These are phyloP conservation scores for Aquanectria penicillioides DNA, from an alignment of 2,329 filamentous ascomycete species.

Conservation along the genomic window DNA sequence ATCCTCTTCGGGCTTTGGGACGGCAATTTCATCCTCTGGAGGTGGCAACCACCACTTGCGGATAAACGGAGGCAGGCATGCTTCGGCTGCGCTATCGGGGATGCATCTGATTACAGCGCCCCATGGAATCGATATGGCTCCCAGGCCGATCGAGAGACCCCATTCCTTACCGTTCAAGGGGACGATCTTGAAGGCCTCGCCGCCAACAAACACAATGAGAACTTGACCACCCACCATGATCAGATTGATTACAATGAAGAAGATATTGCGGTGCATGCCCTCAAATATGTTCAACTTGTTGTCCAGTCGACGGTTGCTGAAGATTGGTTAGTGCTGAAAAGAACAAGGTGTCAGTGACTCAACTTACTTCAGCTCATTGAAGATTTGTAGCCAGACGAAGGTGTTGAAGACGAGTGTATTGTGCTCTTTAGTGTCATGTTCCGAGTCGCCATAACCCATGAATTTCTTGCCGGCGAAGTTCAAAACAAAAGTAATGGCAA, in stretches of 20 bases:
- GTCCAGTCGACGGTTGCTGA: conserved; percentile 72
- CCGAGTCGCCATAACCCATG: conserved; percentile 53
- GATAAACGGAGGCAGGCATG: conserved; percentile 43
- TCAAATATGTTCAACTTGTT: conserved; percentile 92
- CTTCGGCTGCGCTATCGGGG: conserved; percentile 67
- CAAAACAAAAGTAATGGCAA: conserved; percentile 65
- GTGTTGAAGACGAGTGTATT: conserved; percentile 75
- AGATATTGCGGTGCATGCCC: conserved; percentile 79
- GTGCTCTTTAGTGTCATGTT: conserved; percentile 48
- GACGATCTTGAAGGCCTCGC: conserved; percentile 75
- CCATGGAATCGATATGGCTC: conserved; percentile 79
- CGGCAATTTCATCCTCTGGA: conserved; percentile 21
- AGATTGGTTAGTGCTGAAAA: conserved; percentile 66
- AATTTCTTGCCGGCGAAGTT: conserved; percentile 70
- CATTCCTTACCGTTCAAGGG: conserved; percentile 76
- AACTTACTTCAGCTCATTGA: conserved; percentile 70
- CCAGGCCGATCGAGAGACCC: conserved; percentile 83
- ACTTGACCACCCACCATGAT: conserved; percentile 87
- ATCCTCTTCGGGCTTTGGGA: conserved; percentile 31
- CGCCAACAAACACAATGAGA: conserved; percentile 86
- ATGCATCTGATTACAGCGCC: conserved; percentile 77
- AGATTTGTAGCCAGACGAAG: conserved; percentile 79
- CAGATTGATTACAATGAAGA: conserved; percentile 82
- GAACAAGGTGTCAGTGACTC: conserved; percentile 68
- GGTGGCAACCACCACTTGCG: conserved; percentile 40